Conservation (phyloP, 306 rosid species). For the Herpetospermum pedunculosum region DNA sequence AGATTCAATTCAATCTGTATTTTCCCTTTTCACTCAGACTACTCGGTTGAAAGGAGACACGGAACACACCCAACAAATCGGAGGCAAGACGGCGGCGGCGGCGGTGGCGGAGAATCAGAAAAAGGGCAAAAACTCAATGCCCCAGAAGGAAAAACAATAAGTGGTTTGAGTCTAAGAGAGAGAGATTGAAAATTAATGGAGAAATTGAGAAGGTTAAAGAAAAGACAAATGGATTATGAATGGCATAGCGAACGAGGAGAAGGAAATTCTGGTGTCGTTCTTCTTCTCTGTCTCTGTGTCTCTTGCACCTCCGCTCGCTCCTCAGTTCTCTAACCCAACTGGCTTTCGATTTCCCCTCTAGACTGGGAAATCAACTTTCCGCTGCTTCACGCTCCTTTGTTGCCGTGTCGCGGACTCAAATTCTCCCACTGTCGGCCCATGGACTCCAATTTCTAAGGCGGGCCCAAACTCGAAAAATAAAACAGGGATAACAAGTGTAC, state of each 20-base stretch:
- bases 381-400: not conserved
- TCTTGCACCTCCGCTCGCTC: not conserved
- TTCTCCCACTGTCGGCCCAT: not conserved
- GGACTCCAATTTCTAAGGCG: not conserved
- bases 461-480: not conserved
- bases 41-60: not conserved
- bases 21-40: not conserved
- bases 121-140: conserved; percentile 3
- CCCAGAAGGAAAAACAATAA: not conserved
- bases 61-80: not conserved
- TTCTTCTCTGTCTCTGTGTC: not conserved
- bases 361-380: not conserved
- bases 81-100: not conserved
- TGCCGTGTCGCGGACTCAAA: not conserved
- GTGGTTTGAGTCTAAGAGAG: not conserved
- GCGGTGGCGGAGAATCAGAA: conserved; percentile 7
- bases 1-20: conserved; percentile 4
- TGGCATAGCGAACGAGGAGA: not conserved
- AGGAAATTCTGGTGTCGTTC: not conserved
- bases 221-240: not conserved
- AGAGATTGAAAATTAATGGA: not conserved
- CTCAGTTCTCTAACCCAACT: not conserved
- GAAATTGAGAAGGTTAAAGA: not conserved
- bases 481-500: no score
- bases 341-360: not conserved